Base-by-base conservation (phyloP, 1,284 basidiomycete genomes). In the Cutaneotrichosporon cyanovorans region DNA sequence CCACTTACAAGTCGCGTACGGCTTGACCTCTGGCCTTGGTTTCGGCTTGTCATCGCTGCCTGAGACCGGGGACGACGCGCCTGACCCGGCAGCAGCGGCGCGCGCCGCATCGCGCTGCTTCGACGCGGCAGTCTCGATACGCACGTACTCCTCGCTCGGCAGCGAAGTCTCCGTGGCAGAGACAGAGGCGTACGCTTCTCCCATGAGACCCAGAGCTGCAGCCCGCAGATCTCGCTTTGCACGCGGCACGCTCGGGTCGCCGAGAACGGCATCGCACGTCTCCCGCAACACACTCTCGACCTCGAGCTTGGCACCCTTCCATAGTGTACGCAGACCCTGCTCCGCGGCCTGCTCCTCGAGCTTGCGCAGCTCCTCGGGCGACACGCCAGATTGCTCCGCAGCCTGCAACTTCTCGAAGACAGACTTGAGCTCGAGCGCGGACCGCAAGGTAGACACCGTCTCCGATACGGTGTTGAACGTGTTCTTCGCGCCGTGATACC, bases 321-420 rank as follows among this genome's bases (percentile, higher is more conserved):
- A 93, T 21, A 93, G 45, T 33, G 89, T 89, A 58, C 90, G 84
- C 8, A 93, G 58, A n/a, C 63, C 88, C 71, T 97, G 97, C 74
- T 95, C 89, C 0, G 95, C 91, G 1, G 93, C 93, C 63, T 90
- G 85, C 62, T 98, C 93, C 66, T 99, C 95, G 2, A 99, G 75
- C 58, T 87, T 83, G 62, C 81, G 81, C 73, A 85, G 85, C 66
- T 92, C 85, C 51, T 95, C 93, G 0, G 87, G 81, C 4, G 78
- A 78, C 44, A 96, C 76, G 1, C 93, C 95, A 1, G 84, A 81
- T 63, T 87, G 84, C 68, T 93, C 91, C 0, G 90, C 90, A 0
- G 82, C 83, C 69, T 93, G 87, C 45, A 99, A 84, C 66, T 91
- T 89, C 61, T 98, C 91, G 57, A 98, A 99, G 1, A 97, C 89